Evolutionary conservation across 345 rosid genomes (phyloP).

Genomic region (Gossypium ekmanianum): DNA sequence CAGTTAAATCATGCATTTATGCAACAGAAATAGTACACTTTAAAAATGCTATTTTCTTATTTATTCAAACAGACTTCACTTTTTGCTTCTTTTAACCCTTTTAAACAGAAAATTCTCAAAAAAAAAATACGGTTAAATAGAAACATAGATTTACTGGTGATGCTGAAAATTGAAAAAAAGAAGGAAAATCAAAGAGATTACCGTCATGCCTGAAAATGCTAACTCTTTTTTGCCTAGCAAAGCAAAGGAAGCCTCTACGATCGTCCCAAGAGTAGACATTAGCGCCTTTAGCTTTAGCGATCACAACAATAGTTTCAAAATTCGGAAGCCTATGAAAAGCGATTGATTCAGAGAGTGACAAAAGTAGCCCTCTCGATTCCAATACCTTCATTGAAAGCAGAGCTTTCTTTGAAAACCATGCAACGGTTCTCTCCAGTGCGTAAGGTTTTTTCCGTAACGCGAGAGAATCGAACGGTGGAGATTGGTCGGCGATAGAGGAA

Average conservation of each 20-base stretch:
- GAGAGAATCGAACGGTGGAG: constrained; percentile 40
- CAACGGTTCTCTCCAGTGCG: constrained; percentile 50
- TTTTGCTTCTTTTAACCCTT: not conserved
- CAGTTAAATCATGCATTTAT: not conserved
- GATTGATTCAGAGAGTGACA: constrained; percentile 87
- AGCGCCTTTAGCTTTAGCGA: constrained; percentile 89
- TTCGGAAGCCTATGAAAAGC: constrained; percentile 77
- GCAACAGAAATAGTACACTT: not conserved
- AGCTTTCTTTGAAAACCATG: constrained; percentile 74
- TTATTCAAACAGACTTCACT: not conserved
- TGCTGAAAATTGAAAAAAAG: not conserved
- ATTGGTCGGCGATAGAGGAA: constrained; percentile 43
- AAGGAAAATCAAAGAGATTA: constrained; percentile 22
- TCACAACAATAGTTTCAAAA: constrained; percentile 81
- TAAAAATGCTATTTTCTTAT: not conserved
- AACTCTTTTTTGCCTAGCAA: constrained; percentile 85
- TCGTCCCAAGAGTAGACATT: constrained; percentile 91
- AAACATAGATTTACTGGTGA: not conserved
- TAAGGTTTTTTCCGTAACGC: constrained; percentile 53
- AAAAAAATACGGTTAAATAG: not conserved
- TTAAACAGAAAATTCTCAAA: not conserved
- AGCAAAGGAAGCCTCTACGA: constrained; percentile 81
- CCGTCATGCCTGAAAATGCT: constrained; percentile 88
- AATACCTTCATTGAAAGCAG: constrained; percentile 67
- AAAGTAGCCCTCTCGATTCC: constrained; percentile 63